Evolutionary conservation across 2,329 filamentous ascomycete genomes (phyloP).

Genomic region (Arthrobotrys entomopaga): DNA sequence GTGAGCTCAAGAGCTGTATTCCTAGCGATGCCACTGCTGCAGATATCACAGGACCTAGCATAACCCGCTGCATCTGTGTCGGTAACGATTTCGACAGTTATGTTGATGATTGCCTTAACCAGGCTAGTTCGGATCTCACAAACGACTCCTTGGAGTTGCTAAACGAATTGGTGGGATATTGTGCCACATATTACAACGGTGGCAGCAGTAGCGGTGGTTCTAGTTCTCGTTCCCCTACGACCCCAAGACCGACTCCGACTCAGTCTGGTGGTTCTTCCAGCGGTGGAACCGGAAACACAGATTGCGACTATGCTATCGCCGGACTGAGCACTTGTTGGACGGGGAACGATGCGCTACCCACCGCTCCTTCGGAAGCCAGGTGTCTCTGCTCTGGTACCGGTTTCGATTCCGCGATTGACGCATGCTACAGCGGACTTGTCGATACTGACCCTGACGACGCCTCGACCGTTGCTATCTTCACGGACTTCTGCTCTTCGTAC

Average conservation of each 20-base stretch:
- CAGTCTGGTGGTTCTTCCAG: not conserved
- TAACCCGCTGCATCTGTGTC: conserved; percentile 26
- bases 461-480: conserved; percentile 6
- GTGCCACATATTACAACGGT: not conserved
- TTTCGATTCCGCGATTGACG: conserved; percentile 23
- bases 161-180: conserved; percentile 21
- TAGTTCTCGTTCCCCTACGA: conserved; percentile 1
- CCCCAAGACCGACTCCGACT: not conserved
- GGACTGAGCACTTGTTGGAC: conserved; percentile 31
- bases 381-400: conserved; percentile 34
- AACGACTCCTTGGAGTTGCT: not conserved
- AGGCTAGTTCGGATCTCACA: not conserved
- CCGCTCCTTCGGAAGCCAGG: conserved; percentile 14
- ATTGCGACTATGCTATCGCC: conserved; percentile 11
- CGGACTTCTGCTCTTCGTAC: conserved; percentile 26
- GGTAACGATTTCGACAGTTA: conserved; percentile 12
- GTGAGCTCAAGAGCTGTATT: conserved; percentile 1
- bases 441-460: conserved; percentile 1
- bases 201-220: conserved; percentile 7
- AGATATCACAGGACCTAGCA: not conserved
- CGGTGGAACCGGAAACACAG: not conserved
- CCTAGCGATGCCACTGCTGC: not conserved
- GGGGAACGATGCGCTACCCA: conserved; percentile 15
- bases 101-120: conserved; percentile 9
- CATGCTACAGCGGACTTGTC: conserved; percentile 31